Percentiles rank a stretch among this genome's conserved stretches.
These are phyloP conservation scores for Triadica sebifera DNA, from an alignment of 345 rosid genomes.

Conservation along the genomic window DNA sequence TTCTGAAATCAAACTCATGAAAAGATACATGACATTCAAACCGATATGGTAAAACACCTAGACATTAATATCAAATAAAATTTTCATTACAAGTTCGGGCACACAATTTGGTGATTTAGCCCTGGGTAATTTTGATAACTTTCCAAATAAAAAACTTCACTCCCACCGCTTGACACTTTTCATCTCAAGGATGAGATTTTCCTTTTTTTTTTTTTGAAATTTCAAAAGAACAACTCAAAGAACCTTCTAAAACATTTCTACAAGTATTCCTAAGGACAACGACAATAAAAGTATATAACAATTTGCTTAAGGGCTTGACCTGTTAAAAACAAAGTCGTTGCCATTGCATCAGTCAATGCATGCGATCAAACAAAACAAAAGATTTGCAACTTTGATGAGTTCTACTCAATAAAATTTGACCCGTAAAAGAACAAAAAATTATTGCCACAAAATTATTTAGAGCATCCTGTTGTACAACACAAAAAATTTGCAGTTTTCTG, in stretches of 20 bases:
- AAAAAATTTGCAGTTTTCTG: no score
- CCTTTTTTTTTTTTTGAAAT: not conserved
- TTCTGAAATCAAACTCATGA: conserved; percentile 11
- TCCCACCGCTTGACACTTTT: not conserved
- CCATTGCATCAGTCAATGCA: not conserved
- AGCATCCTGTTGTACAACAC: not conserved
- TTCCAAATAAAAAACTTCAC: not conserved
- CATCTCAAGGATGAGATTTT: not conserved
- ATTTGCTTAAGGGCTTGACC: not conserved
- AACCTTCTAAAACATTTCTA: not conserved
- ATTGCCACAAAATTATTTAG: not conserved
- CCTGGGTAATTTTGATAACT: no score
- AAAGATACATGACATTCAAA: not conserved
- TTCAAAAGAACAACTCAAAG: not conserved
- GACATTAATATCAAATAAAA: not conserved
- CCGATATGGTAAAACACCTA: not conserved
- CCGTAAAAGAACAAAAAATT: not conserved
- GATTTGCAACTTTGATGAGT: not conserved
- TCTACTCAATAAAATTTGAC: not conserved
- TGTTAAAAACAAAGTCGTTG: not conserved
- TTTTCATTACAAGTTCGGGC: not conserved
- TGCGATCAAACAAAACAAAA: not conserved
- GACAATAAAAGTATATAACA: not conserved
- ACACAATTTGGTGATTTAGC: no score
- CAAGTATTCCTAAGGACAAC: not conserved